A percentile compares a stretch with the other conserved stretches of the same genome.
phyloP scores from a whole-genome alignment of 768 basidiomycete species.

The Crucibulum laeve region DNA sequence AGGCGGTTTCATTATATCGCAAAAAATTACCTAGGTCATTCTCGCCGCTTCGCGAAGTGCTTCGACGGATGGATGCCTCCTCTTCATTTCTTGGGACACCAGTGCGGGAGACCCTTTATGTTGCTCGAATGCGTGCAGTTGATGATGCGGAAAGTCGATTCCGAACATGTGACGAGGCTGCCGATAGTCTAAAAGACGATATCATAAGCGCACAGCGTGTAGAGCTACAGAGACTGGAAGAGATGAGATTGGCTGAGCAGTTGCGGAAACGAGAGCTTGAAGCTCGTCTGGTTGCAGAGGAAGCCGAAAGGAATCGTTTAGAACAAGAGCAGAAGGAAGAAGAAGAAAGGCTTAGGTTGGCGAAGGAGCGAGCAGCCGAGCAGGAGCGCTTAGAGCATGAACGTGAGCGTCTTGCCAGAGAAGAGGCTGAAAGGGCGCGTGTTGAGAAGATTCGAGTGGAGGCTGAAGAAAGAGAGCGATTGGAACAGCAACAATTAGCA shows the following conservation, averaged over 20 bases:
- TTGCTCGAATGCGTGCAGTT: conserved; percentile 42
- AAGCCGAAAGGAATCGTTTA: conserved; percentile 25
- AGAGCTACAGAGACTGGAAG: conserved; percentile 37
- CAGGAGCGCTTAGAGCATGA: conserved; percentile 16
- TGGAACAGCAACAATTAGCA: conserved; percentile 3
- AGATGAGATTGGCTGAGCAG: conserved; percentile 28
- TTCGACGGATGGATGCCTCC: conserved; percentile 50
- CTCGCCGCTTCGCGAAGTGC: conserved; percentile 47
- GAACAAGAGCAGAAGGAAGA: conserved; percentile 27
- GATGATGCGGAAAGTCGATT: conserved; percentile 49
- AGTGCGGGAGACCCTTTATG: conserved; percentile 43
- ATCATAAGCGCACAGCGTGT: conserved; percentile 36
- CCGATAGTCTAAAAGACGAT: conserved; percentile 32
- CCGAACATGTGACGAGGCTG: conserved; percentile 43
- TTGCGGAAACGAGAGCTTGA: conserved; percentile 27
- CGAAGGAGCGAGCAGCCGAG: conserved; percentile 17
- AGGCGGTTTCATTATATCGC: conserved; percentile 26
- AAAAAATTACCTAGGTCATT: conserved; percentile 40
- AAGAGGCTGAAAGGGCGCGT: conserved; percentile 15
- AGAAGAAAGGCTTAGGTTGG: conserved; percentile 17
- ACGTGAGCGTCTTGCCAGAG: conserved; percentile 14
- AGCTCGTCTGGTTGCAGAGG: conserved; percentile 30
- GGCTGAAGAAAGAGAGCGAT: conserved; percentile 6
- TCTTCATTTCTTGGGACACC: conserved; percentile 37
- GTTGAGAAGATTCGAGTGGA: conserved; percentile 12